Conservation (phyloP, 2,329 filamentous ascomycete species). For the Stagonosporopsis chrysanthemi region DNA sequence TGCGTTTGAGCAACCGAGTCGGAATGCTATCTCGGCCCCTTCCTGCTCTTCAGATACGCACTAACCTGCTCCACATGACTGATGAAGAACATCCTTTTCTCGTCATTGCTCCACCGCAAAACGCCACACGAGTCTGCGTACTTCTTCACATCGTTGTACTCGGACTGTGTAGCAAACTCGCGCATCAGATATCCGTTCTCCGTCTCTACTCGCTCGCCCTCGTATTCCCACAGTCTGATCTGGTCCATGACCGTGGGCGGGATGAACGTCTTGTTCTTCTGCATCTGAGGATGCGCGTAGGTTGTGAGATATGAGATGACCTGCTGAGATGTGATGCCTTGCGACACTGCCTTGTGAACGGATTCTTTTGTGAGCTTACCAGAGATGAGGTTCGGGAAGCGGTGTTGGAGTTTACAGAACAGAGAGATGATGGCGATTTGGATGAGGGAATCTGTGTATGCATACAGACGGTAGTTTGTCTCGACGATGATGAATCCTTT, state of each 20-base stretch:
- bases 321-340: constrained; percentile 93
- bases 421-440: constrained; percentile 94
- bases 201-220: constrained; percentile 91
- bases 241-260: constrained; percentile 97
- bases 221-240: constrained; percentile 96
- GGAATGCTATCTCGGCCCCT: constrained; percentile 15
- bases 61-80: constrained; percentile 88
- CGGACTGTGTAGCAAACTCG: constrained; percentile 77
- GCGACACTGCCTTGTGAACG: constrained; percentile 83
- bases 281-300: constrained; percentile 95
- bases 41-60: constrained; percentile 72
- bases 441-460: constrained; percentile 91
- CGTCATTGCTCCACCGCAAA: constrained; percentile 83
- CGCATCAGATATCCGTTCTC: constrained; percentile 86
- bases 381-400: constrained; percentile 92
- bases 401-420: constrained; percentile 85
- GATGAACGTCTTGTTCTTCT: constrained; percentile 76
- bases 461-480: constrained; percentile 97
- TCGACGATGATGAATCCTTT: constrained; percentile 94
- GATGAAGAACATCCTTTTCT: constrained; percentile 86
- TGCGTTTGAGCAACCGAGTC: background rate
- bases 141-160: constrained; percentile 73
- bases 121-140: constrained; percentile 93
- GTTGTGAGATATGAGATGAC: constrained; percentile 92
- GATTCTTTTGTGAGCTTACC: constrained; percentile 90